A percentile compares a stretch with the other conserved stretches of the same genome.
Evolutionary conservation across 306 rosid species (phyloP).

Genomic region (Fragaria vesca): DNA sequence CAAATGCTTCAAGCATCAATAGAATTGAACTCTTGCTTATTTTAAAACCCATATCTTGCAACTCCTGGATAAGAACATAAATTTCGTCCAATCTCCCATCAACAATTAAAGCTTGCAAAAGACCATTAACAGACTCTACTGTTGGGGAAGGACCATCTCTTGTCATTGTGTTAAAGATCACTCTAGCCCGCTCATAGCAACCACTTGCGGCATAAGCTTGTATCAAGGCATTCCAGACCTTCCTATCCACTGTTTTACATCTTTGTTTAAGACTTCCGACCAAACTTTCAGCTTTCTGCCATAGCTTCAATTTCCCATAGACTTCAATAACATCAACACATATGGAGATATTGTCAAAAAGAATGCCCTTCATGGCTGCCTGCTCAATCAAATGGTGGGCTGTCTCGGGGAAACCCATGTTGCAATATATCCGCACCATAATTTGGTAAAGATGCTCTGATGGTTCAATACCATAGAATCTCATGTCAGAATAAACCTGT

Average conservation of each 20-base stretch:
- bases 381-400: constrained; percentile 71
- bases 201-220: constrained; percentile 81
- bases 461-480: constrained; percentile 66
- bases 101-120: constrained; percentile 68
- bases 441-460: constrained; percentile 54
- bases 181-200: constrained; percentile 91
- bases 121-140: constrained; percentile 76
- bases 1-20: constrained; percentile 87
- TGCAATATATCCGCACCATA: constrained; percentile 69
- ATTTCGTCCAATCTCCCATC: constrained; percentile 85
- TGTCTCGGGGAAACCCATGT: constrained; percentile 75
- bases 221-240: constrained; percentile 89
- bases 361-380: constrained; percentile 55
- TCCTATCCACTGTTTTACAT: constrained; percentile 57
- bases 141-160: constrained; percentile 90
- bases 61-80: constrained; percentile 76
- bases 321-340: constrained; percentile 62
- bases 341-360: constrained; percentile 36
- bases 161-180: constrained; percentile 90
- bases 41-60: constrained; percentile 93
- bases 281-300: constrained; percentile 93
- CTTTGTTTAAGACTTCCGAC: constrained; percentile 70
- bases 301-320: constrained; percentile 71
- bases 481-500: constrained; percentile 85
- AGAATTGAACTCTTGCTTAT: constrained; percentile 86